A percentile compares a stretch with the other conserved stretches of the same genome.
Conservation (phyloP, 257 asterid species). For the Solanum rostratum region DNA sequence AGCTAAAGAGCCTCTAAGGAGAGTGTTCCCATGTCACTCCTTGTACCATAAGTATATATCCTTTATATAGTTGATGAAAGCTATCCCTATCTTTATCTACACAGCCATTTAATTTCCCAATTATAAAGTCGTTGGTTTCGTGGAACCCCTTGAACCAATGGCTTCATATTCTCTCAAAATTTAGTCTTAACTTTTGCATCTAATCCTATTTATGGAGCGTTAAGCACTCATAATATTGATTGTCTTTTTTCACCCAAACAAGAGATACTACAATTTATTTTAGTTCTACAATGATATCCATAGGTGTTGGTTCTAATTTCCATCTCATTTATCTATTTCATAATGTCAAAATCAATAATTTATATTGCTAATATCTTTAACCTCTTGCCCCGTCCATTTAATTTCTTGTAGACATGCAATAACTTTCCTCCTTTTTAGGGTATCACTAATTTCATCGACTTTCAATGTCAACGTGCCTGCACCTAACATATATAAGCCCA, state of each 20-base stretch:
- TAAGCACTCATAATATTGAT: neutral
- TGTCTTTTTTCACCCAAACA: neutral
- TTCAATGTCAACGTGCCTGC: neutral
- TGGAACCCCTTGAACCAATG: neutral
- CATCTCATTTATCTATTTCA: neutral
- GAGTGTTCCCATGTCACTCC: no score
- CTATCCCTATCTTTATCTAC: neutral
- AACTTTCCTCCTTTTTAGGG: neutral
- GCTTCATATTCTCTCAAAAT: neutral
- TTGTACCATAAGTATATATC: no score
- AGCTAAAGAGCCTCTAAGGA: no score
- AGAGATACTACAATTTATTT: neutral
- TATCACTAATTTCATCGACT: neutral
- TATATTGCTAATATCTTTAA: neutral
- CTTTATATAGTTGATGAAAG: no score
- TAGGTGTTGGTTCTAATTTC: neutral
- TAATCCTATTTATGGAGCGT: neutral
- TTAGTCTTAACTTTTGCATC: neutral
- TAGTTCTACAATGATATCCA: neutral
- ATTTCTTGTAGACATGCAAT: neutral
- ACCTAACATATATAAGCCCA: neutral
- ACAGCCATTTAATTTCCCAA: neutral
- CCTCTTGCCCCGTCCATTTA: neutral
- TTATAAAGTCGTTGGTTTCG: neutral
- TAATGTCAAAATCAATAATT: neutral